phyloP scores from a whole-genome alignment of 805 yeast species.

The Ascoidea tarda region DNA sequence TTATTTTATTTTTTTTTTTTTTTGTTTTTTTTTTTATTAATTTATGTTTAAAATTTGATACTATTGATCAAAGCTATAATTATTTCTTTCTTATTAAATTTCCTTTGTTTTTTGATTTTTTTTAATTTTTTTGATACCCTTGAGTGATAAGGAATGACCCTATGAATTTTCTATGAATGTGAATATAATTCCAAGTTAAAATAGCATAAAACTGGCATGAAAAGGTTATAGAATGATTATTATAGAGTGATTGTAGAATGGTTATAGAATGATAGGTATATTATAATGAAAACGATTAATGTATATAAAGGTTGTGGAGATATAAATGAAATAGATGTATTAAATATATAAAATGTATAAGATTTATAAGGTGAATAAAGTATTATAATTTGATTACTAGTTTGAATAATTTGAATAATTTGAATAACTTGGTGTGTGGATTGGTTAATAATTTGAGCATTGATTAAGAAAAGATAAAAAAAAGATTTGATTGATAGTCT shows the following conservation, averaged over 20 bases:
- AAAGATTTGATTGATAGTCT: too few species aligned
- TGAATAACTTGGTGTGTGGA: neutral
- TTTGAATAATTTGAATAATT: neutral
- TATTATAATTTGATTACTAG: neutral
- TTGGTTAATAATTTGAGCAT: too few species aligned
- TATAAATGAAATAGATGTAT: neutral
- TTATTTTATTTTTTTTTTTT: neutral
- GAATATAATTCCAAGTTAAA: constrained; percentile 2
- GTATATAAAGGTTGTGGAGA: neutral
- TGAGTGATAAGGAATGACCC: too few species aligned
- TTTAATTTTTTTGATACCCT: neutral
- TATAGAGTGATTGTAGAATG: neutral
- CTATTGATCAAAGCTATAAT: neutral
- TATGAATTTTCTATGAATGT: neutral
- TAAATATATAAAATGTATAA: neutral
- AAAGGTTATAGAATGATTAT: neutral
- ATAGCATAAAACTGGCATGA: neutral
- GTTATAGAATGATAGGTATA: neutral
- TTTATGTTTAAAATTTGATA: too few species aligned
- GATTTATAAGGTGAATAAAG: neutral
- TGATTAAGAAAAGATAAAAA: too few species aligned
- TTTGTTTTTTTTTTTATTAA: too few species aligned
- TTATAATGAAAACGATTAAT: neutral
- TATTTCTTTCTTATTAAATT: neutral
- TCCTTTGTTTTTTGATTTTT: neutral